Evolutionary conservation across 305 asterid genomes (phyloP).

Genomic region (Withania somnifera): DNA sequence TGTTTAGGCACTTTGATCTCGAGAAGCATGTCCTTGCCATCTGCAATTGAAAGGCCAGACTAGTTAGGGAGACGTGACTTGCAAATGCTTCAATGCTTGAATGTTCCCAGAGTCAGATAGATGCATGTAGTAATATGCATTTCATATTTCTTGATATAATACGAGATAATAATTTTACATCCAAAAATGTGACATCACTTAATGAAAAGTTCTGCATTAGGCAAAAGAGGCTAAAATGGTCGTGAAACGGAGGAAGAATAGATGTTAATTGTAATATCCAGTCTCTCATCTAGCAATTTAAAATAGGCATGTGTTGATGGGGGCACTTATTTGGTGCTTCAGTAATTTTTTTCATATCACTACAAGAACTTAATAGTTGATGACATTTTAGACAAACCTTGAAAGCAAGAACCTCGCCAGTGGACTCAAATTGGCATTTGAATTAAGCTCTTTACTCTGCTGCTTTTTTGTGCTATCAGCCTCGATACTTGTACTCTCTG

Average conservation of each 20-base stretch:
- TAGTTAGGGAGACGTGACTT: background rate
- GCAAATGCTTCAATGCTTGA: background rate
- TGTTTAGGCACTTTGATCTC: slow-evolving; percentile 54
- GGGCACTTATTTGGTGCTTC: background rate
- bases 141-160: background rate
- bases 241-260: background rate
- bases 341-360: background rate
- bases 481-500: slow-evolving; percentile 38
- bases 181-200: background rate
- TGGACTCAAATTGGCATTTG: slow-evolving; percentile 87
- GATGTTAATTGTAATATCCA: background rate
- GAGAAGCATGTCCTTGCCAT: slow-evolving; percentile 93
- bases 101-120: background rate
- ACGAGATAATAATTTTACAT: background rate
- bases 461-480: slow-evolving; percentile 64
- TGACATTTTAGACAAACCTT: slow-evolving; percentile 43
- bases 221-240: background rate
- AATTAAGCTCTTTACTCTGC: slow-evolving; percentile 54
- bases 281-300: background rate
- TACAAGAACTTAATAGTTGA: background rate
- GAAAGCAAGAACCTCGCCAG: slow-evolving; percentile 95
- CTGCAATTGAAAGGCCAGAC: slow-evolving; percentile 29
- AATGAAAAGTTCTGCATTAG: background rate
- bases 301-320: background rate
- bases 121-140: background rate